Evolutionary conservation across 2,329 filamentous ascomycete species (phyloP), one percentile per base, ranked within the genome.

Genomic region (Cercospora zeae-maydis): DNA sequence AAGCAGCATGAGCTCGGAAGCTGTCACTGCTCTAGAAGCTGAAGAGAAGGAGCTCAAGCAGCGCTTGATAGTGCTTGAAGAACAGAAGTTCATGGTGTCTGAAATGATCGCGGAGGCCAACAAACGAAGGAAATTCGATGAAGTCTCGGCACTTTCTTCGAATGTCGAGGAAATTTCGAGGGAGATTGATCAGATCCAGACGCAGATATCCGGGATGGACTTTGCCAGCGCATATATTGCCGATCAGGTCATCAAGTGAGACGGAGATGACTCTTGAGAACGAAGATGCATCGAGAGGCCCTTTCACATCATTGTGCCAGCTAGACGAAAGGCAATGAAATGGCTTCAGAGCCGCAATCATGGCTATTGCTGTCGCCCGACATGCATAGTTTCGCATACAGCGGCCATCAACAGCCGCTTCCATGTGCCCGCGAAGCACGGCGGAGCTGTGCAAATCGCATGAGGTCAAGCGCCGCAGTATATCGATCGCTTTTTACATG

Each of bases 61-160:
- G 71, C 82, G 87, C 3, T 79, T 96, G 11, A 89, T 95, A 31
- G 88, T 97, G 6, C 82, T 97, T 0, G 92, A 96, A 75, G 93
- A 97, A 77, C 93, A 97, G 75, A 89, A 88, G 67, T 96, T 96
- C 76, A 86, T 96, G 77, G 92, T 97, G 0, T 86, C 88, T 37
- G 87, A 91, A 69, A 96, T 96, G 92, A 86, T 96, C 49, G 85
- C 85, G 7, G 86, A 88, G 64, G 91, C 92, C 0, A 88, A 88
- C 53, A 88, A 87, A 45, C 85, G 89, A 10, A 82, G 91, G 30
- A 87, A 91, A 63, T 96, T 96, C 69, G 93, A 96, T 71, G 93
- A 97, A 76, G 90, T 96, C 2, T 85, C 86, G 61, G 91, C 90
- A 10, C 78, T 97, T 61, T 87, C 87, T 3, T 83, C 88, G 62